Percentiles rank a stretch among this genome's conserved stretches.
These are phyloP conservation scores for Papilionanthe hybrid DNA, from an alignment of 116 monocot species.

Conservation along the genomic window DNA sequence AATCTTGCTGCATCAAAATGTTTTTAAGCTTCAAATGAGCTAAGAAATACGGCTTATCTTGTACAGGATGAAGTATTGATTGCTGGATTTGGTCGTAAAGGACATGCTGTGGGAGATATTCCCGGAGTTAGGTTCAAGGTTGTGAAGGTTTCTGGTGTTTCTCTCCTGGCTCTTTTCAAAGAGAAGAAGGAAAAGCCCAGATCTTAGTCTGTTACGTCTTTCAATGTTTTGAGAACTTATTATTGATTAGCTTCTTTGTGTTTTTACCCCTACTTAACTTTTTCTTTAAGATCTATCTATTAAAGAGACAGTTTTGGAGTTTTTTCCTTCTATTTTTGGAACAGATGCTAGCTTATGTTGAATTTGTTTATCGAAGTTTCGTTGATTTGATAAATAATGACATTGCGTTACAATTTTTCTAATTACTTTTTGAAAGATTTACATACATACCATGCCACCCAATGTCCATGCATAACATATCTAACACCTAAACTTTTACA, in stretches of 20 bases:
- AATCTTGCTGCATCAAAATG: no score
- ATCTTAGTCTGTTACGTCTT: constrained; percentile 14
- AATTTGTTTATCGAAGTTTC: neutral
- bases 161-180: constrained; percentile 40
- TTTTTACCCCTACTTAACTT: neutral
- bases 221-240: neutral
- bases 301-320: neutral
- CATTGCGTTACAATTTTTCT: no score
- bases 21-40: no score
- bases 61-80: constrained; percentile 49
- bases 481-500: no score
- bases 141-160: constrained; percentile 46
- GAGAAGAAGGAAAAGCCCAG: constrained; percentile 46
- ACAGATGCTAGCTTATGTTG: neutral
- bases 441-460: no score
- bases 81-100: constrained; percentile 51
- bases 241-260: neutral
- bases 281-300: neutral
- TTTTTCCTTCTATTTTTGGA: neutral
- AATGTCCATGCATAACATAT: no score
- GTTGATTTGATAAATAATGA: neutral
- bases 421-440: no score
- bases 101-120: constrained; percentile 47
- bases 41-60: neutral
- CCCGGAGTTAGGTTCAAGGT: constrained; percentile 55